A percentile compares a stretch with the other conserved stretches of the same genome.
These are phyloP conservation scores for Lentinula boryana DNA, from an alignment of 768 basidiomycete species.

Conservation along the genomic window DNA sequence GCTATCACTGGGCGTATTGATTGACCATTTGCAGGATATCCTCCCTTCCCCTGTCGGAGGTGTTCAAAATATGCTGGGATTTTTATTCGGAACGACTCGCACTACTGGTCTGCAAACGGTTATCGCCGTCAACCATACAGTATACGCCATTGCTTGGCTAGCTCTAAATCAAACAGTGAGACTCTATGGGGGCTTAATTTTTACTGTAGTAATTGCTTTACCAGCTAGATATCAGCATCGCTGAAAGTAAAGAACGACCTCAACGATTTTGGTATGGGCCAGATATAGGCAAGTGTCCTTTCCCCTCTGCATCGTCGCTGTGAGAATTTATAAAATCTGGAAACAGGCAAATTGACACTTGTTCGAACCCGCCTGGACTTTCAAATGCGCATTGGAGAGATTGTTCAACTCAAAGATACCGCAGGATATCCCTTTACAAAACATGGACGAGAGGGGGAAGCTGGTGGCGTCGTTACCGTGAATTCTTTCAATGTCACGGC, in stretches of 20 bases:
- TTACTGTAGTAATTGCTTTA: constrained; percentile 5
- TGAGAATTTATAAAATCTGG: neutral
- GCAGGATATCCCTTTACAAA: constrained; percentile 44
- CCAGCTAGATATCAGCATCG: constrained; percentile 56
- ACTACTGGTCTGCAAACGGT: constrained; percentile 53
- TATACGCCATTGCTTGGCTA: constrained; percentile 80
- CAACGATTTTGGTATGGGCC: constrained; percentile 68
- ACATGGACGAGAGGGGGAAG: constrained; percentile 51
- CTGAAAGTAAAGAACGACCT: constrained; percentile 58
- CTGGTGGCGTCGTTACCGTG: constrained; percentile 41
- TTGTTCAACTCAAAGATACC: constrained; percentile 52
- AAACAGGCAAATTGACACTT: constrained; percentile 47
- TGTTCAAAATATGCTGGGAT: constrained; percentile 40
- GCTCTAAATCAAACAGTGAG: constrained; percentile 82
- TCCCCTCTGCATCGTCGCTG: neutral
- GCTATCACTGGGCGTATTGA: constrained; percentile 2
- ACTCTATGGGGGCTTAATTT: constrained; percentile 5
- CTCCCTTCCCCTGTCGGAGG: constrained; percentile 46
- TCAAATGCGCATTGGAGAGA: constrained; percentile 70
- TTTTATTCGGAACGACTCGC: constrained; percentile 37
- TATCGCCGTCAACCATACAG: constrained; percentile 66
- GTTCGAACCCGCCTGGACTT: constrained; percentile 54
- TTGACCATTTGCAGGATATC: constrained; percentile 45
- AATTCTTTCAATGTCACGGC: constrained; percentile 60
- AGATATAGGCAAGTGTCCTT: constrained; percentile 31